Base-by-base conservation (phyloP, 768 basidiomycete genomes). In the Russula sp. region DNA sequence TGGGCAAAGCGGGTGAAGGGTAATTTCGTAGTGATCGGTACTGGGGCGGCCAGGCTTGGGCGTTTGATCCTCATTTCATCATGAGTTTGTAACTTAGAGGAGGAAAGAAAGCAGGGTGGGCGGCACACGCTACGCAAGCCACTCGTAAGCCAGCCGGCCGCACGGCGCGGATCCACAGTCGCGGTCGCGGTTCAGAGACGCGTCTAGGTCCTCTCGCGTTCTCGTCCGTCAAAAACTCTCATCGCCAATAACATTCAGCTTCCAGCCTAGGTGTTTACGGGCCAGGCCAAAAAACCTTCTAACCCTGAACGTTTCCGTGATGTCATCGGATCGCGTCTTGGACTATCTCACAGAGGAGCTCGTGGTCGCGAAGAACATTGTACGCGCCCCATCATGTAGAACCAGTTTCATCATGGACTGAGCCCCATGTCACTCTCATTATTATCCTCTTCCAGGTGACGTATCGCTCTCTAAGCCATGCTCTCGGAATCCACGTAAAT, bases 391-490 rank as follows among this genome's bases (percentile, higher is more conserved):
- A 30, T 26, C 51, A 26, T 8, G 24, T 56, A 16, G 26, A 46
- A 36, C 18, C 16, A 16, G n/a, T 26, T 65, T 48, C 56, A n/a
- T 55, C 28, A 30, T 30, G 5, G n/a, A 14, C 38, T 10, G 16
- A 2, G 30, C 3, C 53, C 44, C 42, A 56, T 34, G 52, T 48
- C 14, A 32, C 64, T 28, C 18, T 24, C 46, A 3, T 42, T 16
- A 22, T 14, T 14, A n/a, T n/a, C n/a, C 32, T 66, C 44, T 26
- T 26, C 49, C 32, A 92, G 90, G 88, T 93, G 63, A 93, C 91
- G 5, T 93, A 84, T 73, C 82, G 90, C 42, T 85, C 83, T 5
- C 78, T 93, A 55, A 92, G 91, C 69, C 82, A 89, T 67, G 83
- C 82, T 46, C 79, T 90, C 50, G 78, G 79, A 0, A 79, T 92